These are phyloP conservation scores for Dryas alaskensis DNA, from an alignment of 306 rosid species.

Conservation along the genomic window DNA sequence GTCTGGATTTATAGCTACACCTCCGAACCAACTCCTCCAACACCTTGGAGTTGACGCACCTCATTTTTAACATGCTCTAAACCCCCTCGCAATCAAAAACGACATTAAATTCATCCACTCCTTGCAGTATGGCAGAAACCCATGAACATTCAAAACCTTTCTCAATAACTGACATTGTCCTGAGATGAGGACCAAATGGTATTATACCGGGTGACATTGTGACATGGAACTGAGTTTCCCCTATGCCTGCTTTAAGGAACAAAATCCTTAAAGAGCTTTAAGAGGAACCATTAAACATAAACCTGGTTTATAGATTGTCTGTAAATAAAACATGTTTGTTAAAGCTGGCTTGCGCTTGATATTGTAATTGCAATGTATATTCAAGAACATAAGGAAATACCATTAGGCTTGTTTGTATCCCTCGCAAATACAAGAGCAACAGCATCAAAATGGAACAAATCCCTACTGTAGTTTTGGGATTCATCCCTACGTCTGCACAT, in stretches of 20 bases:
- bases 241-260: not conserved
- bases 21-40: too few relatives aligned
- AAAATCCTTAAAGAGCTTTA: too few relatives aligned
- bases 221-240: constrained; percentile 26
- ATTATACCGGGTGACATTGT: constrained; percentile 19
- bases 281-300: too few relatives aligned
- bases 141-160: not conserved
- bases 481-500: constrained; percentile 32
- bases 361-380: not conserved
- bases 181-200: constrained; percentile 22
- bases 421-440: constrained; percentile 61
- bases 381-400: constrained; percentile 17
- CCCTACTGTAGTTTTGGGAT: constrained; percentile 4
- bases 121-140: constrained; percentile 9
- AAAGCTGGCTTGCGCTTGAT: too few relatives aligned
- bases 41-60: not conserved
- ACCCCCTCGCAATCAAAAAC: constrained; percentile 10
- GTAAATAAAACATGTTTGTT: too few relatives aligned
- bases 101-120: not conserved
- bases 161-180: not conserved
- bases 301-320: too few relatives aligned
- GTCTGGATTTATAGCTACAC: too few relatives aligned
- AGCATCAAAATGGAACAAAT: constrained; percentile 25
- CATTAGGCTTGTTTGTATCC: constrained; percentile 45
- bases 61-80: not conserved